Evolutionary conservation across 768 basidiomycete genomes (phyloP), one percentile per base, ranked within the genome.

Genomic region (Suillus placidus): DNA sequence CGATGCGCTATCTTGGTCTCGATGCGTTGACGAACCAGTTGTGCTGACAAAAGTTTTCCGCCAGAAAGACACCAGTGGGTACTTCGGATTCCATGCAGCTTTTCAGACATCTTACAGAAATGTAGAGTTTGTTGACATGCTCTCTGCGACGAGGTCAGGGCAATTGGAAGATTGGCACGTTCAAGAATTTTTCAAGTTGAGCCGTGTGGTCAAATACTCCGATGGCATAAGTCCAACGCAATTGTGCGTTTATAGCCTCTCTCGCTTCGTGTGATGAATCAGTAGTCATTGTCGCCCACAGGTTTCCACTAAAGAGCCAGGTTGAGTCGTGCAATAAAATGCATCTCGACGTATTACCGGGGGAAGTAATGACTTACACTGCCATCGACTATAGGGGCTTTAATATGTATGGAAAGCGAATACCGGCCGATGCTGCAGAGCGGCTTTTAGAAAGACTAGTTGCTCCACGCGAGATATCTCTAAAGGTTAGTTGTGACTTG

Each of bases 61-160:
- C 63, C 91, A 93, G 73, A 89, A 80, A 55, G 88, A 92, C 70
- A 79, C 83, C 55, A 74, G 86, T 85, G 65, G 38, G 69, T 54
- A 5, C 9, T 34, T 58, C 40, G 13, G 18, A 38, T 60, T 35
- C 3, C 2, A 61, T 16, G 1, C 13, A 13, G 14, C 60, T 20
- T 52, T n/a, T 16, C 20, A 47, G 45, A 43, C n/a, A 35, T 49
- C 34, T 54, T 30, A 69, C 23, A 16, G 18, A 18, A 49, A 40
- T 37, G 9, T 71, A 95, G 95, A 84, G 55, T 98, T 99, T 72
- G 86, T 99, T 54, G 84, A 94, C 71, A 99, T 99, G 94, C 82
- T 99, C 57, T 98, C 98, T 73, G 95, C 97, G 71, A 98, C 99
- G 95, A 88, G 97, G 32, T 96, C 93, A 67, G 97, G 97, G 1